Base-by-base conservation (phyloP, 1,284 basidiomycete genomes). In the Polyporus tsugae region DNA sequence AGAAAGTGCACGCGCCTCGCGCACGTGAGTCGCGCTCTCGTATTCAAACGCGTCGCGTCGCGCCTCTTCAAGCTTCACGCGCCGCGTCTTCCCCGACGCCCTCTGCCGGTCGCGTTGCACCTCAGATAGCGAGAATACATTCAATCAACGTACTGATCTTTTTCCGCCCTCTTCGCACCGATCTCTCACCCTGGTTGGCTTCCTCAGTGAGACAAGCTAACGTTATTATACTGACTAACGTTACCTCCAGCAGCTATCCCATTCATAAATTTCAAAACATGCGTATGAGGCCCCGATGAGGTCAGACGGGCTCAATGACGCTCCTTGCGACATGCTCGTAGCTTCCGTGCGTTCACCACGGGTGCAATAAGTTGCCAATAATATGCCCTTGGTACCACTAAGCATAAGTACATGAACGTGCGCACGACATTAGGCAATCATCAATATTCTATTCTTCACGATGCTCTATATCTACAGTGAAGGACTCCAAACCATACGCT, bases 21-120 rank as follows among this genome's bases (percentile, higher is more conserved):
- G 61, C 72, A 72, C 72, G 72, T 73, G 72, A 63, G 60, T 33
- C 69, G 71, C 66, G 68, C 42, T 35, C 11, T 19, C 25, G 22
- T 19, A 25, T n/a, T 53, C 33, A 44, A 36, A 62, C 58, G 61
- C 61, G 62, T 61, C 65, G 64, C 66, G 69, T 63, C 64, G 53
- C 69, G 69, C 38, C 15, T 29, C 55, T 58, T n/a, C 35, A 15
- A 39, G 22, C 55, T 58, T n/a, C 35, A 15, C 58, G 22, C 58
- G 46, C 22, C 46, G 15, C 22, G 10, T 25, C 22, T 13, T 52
- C 10, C 44, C n/a, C 46, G 22, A 52, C 22, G 46, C 46, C 15
- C 41, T 42, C 41, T 17, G 41, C 19, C 41, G 41, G 17, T 2
- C 15, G 17, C 5, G 15, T 42, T 42, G 15, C 13, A 42, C 41